phyloP scores from a whole-genome alignment of 192 early-diverging fungal genomes.

The Pecoramyces ruminantium region DNA sequence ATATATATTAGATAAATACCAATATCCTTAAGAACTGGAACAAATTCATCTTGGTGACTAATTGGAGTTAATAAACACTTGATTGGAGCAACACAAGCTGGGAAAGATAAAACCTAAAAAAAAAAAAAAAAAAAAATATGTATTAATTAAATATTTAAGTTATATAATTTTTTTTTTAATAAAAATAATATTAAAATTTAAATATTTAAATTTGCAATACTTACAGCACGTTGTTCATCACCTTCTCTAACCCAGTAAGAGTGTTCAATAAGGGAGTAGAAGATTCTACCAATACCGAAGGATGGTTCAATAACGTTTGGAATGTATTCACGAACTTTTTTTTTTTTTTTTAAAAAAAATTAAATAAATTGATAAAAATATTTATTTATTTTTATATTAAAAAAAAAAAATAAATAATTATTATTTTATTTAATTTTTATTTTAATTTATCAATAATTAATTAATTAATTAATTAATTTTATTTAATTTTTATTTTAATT shows the following conservation, averaged over 20 bases:
- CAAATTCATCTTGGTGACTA: slow-evolving; percentile 61
- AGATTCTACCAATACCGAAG: slow-evolving; percentile 95
- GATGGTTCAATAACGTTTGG: slow-evolving; percentile 99
- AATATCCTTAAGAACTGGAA: slow-evolving; percentile 39
- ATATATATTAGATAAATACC: slow-evolving; percentile 5
- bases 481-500: too few relatives aligned
- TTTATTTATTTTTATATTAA: too few relatives aligned
- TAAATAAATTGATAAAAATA: too few relatives aligned
- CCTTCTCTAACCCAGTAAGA: slow-evolving; percentile 74
- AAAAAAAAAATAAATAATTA: too few relatives aligned
- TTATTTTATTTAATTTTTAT: too few relatives aligned
- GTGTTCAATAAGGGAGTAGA: slow-evolving; percentile 93
- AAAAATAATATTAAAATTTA: background rate
- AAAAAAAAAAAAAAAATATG: too few relatives aligned
- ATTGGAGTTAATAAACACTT: slow-evolving; percentile 87
- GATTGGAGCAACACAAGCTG: slow-evolving; percentile 77
- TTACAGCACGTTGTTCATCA: slow-evolving; percentile 66
- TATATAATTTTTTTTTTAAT: too few relatives aligned
- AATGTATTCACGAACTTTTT: slow-evolving; percentile 72
- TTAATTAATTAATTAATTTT: too few relatives aligned
- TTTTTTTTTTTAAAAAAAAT: too few relatives aligned
- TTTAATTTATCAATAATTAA: too few relatives aligned
- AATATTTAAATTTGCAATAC: background rate
- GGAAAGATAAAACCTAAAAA: slow-evolving; percentile 69
- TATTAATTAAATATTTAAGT: too few relatives aligned